These are phyloP conservation scores for Dipodascus albidus DNA, from an alignment of 805 yeast species.

Conservation along the genomic window DNA sequence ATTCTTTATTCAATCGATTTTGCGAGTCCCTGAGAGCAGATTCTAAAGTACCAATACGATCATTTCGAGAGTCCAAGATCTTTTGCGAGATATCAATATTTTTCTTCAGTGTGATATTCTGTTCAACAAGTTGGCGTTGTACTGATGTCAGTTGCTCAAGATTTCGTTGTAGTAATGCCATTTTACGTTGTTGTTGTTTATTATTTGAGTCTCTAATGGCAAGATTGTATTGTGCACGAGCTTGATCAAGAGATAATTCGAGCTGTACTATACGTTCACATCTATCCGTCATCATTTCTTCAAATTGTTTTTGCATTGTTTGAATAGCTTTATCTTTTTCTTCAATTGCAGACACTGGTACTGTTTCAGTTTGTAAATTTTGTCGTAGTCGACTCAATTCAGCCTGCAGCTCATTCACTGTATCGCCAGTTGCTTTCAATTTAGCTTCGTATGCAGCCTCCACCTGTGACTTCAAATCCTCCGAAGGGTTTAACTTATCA, in stretches of 20 bases:
- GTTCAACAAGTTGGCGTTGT: constrained; percentile 49
- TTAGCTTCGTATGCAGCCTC: constrained; percentile 7
- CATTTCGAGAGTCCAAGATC: constrained; percentile 45
- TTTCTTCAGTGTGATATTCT: constrained; percentile 43
- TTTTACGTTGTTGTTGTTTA: constrained; percentile 32
- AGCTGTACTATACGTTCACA: constrained; percentile 31
- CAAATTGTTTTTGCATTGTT: constrained; percentile 3
- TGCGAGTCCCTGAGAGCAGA: constrained; percentile 33
- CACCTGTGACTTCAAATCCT: not conserved
- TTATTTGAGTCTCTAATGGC: constrained; percentile 17
- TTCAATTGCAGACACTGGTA: constrained; percentile 1
- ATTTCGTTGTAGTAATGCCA: constrained; percentile 45
- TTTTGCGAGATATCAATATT: constrained; percentile 45
- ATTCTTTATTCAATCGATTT: constrained; percentile 35
- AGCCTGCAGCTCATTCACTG: constrained; percentile 8
- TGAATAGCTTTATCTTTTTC: constrained; percentile 2
- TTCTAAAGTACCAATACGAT: constrained; percentile 45
- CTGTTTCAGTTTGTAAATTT: not conserved
- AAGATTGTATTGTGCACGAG: constrained; percentile 26
- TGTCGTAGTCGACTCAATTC: constrained; percentile 8
- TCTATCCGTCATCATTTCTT: constrained; percentile 12
- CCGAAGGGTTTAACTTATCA: not conserved
- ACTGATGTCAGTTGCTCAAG: constrained; percentile 46
- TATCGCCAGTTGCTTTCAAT: constrained; percentile 8
- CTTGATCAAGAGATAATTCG: constrained; percentile 32